Evolutionary conservation across 78 protist genomes (phyloP), one percentile per base, ranked within the genome.

Genomic region (Diacronema lutheri): DNA sequence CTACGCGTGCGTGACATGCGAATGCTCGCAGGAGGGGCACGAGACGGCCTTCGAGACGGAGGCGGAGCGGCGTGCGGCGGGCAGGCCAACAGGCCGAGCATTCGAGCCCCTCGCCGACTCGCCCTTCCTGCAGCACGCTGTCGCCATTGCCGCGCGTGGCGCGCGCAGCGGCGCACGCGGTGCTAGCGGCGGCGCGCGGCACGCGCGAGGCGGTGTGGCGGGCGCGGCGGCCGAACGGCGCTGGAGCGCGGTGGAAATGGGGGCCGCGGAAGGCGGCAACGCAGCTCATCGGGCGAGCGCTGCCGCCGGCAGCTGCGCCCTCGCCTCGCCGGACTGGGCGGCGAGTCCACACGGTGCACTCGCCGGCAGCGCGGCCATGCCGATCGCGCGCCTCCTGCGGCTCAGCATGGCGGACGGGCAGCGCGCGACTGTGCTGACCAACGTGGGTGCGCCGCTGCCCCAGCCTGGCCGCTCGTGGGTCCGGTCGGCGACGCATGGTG

Each of bases 1-100:
- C 65, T 82, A 16, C n/a, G 56, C 40, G 20, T 82, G 86, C 86
- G 1, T 64, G 46, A 41, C 13, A 10, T 82, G 86, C 64, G 86
- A 82, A n/a, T 46, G 62, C 40, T 0, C 23, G n/a, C 13, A 26
- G 20, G 76, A 33, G n/a, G 76, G 35, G 37, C 86, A 82, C 74
- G 58, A 41, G 35, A 60, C 74, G 13, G 60, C 37, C 33, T 9
- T 82, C 44, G 86, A 82, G 58, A 4, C 55, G 35, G 85, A 14
- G 13, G 46, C 26, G n/a, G 85, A 81, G 37, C 72, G 85, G 7
- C n/a, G 10, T 58, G 35, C 1, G 20, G 31, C 25, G 72, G 85
- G 38, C 58, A 1, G 0, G n/a, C 44, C 50, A 12, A 19, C 25
- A 69, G 66, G 66, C 66, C 20, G 7, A 2, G 66, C 66, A 7